Percentiles rank a stretch among this genome's conserved stretches.
Evolutionary conservation across 225 moss, liverwort and hornwort genomes (phyloP).

Genomic region (Sphagnum tenellum): DNA sequence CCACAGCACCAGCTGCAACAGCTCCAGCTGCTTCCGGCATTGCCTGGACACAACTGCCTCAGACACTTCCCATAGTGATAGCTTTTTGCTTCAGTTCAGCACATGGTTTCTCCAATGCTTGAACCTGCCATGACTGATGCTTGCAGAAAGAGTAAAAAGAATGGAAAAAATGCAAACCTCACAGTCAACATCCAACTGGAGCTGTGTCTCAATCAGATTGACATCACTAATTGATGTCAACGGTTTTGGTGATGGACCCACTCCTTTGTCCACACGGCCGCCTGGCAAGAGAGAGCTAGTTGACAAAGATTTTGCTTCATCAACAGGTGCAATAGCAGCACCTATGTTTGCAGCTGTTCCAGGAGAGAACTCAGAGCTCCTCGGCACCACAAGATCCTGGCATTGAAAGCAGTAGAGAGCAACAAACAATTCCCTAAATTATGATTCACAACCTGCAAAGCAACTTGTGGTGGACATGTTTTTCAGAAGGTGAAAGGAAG

Average conservation of each 20-base stretch:
- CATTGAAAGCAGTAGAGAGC: too few relatives aligned
- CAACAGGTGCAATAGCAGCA: slow-evolving; percentile 14
- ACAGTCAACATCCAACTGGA: slow-evolving; percentile 32
- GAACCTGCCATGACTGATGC: too few relatives aligned
- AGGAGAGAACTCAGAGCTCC: slow-evolving; percentile 17
- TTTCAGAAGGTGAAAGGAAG: too few relatives aligned
- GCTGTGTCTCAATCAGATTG: slow-evolving; percentile 48
- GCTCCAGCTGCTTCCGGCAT: slow-evolving; percentile 99
- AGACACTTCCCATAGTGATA: too few relatives aligned
- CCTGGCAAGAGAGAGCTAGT: slow-evolving; percentile 20
- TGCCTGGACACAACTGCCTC: slow-evolving; percentile 40
- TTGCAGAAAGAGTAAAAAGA: too few relatives aligned
- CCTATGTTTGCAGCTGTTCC: slow-evolving; percentile 17
- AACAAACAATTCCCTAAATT: too few relatives aligned
- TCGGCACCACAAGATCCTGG: slow-evolving; percentile 24
- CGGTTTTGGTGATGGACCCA: slow-evolving; percentile 39
- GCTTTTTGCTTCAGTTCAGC: too few relatives aligned
- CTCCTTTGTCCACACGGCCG: slow-evolving; percentile 44
- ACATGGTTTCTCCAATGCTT: too few relatives aligned
- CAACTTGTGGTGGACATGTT: too few relatives aligned
- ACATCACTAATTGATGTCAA: slow-evolving; percentile 61
- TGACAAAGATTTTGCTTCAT: slow-evolving; percentile 28
- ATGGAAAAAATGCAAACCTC: slow-evolving; percentile 18
- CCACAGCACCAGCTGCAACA: slow-evolving; percentile 95
- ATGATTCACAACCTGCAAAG: too few relatives aligned